These are phyloP conservation scores for Candida jianshihensis DNA, from an alignment of 805 yeast genomes.

Conservation along the genomic window DNA sequence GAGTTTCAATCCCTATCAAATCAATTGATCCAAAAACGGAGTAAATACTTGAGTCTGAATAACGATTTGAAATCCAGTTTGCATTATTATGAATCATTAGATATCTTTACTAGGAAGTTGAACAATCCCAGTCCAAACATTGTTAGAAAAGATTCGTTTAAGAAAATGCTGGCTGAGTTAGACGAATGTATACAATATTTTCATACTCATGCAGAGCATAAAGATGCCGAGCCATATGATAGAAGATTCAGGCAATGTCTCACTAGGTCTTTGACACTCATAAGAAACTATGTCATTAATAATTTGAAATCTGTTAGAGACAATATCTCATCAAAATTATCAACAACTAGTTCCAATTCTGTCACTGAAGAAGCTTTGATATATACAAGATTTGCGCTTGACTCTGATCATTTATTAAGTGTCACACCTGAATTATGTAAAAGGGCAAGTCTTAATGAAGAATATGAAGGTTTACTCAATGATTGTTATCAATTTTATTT, in stretches of 20 bases:
- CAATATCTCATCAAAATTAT: constrained; percentile 24
- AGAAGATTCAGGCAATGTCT: constrained; percentile 77
- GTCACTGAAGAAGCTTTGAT: constrained; percentile 56
- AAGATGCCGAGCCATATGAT: constrained; percentile 61
- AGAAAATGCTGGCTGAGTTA: constrained; percentile 44
- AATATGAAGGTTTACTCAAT: constrained; percentile 57
- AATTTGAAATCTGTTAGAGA: constrained; percentile 29
- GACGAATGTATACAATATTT: constrained; percentile 64
- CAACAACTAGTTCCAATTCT: constrained; percentile 22
- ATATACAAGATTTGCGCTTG: constrained; percentile 54
- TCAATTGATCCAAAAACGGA: constrained; percentile 40
- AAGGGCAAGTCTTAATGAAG: constrained; percentile 35
- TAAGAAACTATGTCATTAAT: constrained; percentile 54
- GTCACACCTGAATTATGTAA: constrained; percentile 30
- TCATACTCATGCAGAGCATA: constrained; percentile 47
- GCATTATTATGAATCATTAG: constrained; percentile 61
- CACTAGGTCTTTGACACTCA: constrained; percentile 70
- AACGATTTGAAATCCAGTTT: constrained; percentile 42
- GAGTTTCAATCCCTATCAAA: constrained; percentile 57
- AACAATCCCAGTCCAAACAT: constrained; percentile 65
- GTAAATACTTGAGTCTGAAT: constrained; percentile 33
- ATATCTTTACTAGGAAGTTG: constrained; percentile 58
- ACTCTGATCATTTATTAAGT: constrained; percentile 31
- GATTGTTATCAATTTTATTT: constrained; percentile 66
- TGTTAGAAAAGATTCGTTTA: constrained; percentile 54